Evolutionary conservation across 78 protist genomes (phyloP).

Genomic region (Dictyostelium brefeldianum): DNA sequence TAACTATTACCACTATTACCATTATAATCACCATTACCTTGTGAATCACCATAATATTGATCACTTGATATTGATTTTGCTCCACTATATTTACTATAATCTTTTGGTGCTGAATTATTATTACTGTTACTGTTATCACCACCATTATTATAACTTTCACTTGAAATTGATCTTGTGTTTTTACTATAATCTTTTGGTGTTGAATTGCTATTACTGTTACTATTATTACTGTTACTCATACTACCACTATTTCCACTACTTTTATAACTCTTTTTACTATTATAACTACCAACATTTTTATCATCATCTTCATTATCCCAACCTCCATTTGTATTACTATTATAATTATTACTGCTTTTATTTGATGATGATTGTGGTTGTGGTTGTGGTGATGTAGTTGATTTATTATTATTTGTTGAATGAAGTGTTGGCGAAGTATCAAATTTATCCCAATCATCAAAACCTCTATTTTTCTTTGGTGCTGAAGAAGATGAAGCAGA

Average conservation of each 20-base stretch:
- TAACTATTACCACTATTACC: background rate
- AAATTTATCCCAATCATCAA: constrained; percentile 37
- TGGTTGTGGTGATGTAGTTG: background rate
- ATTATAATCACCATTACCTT: background rate
- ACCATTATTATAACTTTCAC: constrained; percentile 5
- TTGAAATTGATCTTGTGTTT: constrained; percentile 15
- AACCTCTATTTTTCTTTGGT: background rate
- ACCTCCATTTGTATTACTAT: background rate
- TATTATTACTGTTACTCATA: background rate
- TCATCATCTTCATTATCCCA: background rate
- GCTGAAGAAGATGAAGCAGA: background rate
- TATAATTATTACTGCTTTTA: background rate
- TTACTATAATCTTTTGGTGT: background rate
- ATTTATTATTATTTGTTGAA: background rate
- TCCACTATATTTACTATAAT: constrained; percentile 37
- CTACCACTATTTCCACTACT: background rate
- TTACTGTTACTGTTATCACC: background rate
- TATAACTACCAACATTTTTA: background rate
- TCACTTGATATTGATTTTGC: constrained; percentile 67
- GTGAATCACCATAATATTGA: constrained; percentile 54
- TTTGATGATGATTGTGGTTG: background rate
- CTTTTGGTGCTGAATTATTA: background rate
- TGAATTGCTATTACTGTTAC: background rate
- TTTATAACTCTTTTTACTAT: too few species aligned
- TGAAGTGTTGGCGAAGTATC: background rate